These are phyloP conservation scores for Yarrowia divulgata DNA, from an alignment of 805 yeast species.

Conservation along the genomic window DNA sequence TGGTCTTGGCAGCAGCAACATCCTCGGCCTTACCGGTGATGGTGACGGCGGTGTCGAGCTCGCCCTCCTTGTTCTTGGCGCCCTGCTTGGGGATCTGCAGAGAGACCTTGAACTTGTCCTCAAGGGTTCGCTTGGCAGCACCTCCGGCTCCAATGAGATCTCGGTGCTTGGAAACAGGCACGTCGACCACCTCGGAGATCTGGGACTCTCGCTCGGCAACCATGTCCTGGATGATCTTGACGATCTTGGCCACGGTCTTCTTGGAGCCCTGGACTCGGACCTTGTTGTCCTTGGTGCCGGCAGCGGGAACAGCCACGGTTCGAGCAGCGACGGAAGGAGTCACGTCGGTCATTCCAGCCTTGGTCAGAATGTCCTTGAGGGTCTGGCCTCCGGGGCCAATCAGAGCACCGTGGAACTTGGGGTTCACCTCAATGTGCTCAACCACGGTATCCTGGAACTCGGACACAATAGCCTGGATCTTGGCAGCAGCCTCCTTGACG, in stretches of 20 bases:
- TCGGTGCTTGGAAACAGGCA: constrained; percentile 78
- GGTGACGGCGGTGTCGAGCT: constrained; percentile 51
- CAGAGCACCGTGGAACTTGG: constrained; percentile 74
- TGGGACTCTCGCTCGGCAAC: constrained; percentile 65
- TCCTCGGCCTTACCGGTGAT: constrained; percentile 72
- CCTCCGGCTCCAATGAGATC: constrained; percentile 85
- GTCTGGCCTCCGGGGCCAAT: constrained; percentile 81
- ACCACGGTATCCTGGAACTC: constrained; percentile 69
- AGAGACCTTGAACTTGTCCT: constrained; percentile 69
- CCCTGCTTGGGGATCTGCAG: constrained; percentile 70
- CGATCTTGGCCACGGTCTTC: constrained; percentile 70
- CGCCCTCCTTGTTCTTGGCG: constrained; percentile 39
- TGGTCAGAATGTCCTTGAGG: constrained; percentile 72
- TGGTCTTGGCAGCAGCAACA: constrained; percentile 67
- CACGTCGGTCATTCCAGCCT: constrained; percentile 71
- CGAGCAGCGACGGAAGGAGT: constrained; percentile 50
- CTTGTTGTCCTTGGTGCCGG: constrained; percentile 58
- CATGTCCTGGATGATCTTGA: constrained; percentile 65
- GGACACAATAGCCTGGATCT: constrained; percentile 70
- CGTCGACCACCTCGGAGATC: constrained; percentile 46
- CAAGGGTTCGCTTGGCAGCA: constrained; percentile 70
- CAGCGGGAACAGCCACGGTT: constrained; percentile 72
- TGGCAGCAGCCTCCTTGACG: constrained; percentile 69
- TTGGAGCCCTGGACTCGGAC: constrained; percentile 79
- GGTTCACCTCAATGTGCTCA: constrained; percentile 68